Conservation (phyloP, 2,329 filamentous ascomycete species). For the Uncinocarpus reesii region DNA sequence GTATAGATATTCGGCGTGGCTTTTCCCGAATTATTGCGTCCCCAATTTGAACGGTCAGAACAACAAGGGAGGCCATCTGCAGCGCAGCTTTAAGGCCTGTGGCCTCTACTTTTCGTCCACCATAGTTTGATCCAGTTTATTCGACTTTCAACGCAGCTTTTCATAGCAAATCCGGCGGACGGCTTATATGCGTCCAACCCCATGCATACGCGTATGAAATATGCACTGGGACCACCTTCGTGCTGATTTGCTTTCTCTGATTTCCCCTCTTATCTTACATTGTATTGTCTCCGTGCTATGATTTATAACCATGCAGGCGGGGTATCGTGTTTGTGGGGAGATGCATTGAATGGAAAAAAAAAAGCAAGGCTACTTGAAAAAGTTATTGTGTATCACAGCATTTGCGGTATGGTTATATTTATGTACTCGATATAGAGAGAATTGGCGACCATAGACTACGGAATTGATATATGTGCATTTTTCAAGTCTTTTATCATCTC, state of each 20-base stretch:
- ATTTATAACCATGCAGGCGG: neutral
- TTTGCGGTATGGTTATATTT: neutral
- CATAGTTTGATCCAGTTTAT: neutral
- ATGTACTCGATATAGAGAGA: neutral
- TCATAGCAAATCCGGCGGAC: conserved; percentile 1
- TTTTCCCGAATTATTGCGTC: neutral
- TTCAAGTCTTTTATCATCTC: too few species aligned
- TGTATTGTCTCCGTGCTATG: neutral
- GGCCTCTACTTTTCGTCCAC: neutral
- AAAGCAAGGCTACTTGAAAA: neutral
- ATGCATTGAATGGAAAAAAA: neutral
- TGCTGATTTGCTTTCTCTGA: neutral
- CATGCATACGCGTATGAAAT: neutral
- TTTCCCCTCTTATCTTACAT: neutral
- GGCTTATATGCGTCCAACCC: conserved; percentile 12
- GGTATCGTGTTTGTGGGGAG: neutral
- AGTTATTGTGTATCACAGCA: neutral
- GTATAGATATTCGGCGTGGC: too few species aligned
- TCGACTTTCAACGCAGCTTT: neutral
- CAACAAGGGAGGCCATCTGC: too few species aligned
- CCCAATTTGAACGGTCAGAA: too few species aligned
- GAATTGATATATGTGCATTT: too few species aligned
- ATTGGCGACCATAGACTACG: too few species aligned
- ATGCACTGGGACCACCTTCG: neutral
- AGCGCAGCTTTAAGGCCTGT: too few species aligned